phyloP scores from a whole-genome alignment of 176 grass and related monocot species.

The Raddia distichophylla region DNA sequence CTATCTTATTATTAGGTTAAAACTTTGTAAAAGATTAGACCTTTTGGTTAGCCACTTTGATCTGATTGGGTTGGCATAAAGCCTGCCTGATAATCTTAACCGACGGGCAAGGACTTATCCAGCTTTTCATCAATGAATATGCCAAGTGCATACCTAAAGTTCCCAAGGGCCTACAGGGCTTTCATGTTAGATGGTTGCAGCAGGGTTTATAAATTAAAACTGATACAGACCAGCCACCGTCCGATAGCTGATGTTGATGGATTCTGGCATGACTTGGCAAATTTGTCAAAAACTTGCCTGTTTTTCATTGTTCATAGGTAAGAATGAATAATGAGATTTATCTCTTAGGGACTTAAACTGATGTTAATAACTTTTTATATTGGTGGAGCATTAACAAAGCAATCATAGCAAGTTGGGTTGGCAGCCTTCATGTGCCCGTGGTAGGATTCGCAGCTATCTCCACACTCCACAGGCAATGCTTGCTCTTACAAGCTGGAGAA shows the following conservation, averaged over 20 bases:
- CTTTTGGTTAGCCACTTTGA: slow-evolving; percentile 55
- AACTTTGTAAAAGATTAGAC: slow-evolving; percentile 44
- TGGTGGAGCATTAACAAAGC: too few relatives aligned
- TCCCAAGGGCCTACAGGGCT: slow-evolving; percentile 36
- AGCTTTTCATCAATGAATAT: slow-evolving; percentile 53
- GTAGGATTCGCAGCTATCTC: not conserved
- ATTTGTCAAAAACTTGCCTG: not conserved
- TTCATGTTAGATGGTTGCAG: slow-evolving; percentile 42
- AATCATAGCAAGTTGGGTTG: not conserved
- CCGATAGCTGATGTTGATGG: slow-evolving; percentile 19
- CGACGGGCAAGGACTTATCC: slow-evolving; percentile 51
- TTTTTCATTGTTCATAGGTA: not conserved
- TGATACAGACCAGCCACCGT: not conserved
- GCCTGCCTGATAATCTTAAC: slow-evolving; percentile 46
- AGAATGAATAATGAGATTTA: not conserved
- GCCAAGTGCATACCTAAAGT: slow-evolving; percentile 49
- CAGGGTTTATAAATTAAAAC: slow-evolving; percentile 41
- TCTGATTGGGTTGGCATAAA: slow-evolving; percentile 65
- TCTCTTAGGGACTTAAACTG: too few relatives aligned
- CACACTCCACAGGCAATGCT: not conserved
- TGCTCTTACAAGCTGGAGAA: not conserved
- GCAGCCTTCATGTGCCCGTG: not conserved
- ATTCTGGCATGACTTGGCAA: slow-evolving; percentile 29
- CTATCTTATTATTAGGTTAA: slow-evolving; percentile 42
- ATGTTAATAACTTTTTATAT: too few relatives aligned